Conservation (phyloP, 345 rosid species). For the Nephelium lappaceum region DNA sequence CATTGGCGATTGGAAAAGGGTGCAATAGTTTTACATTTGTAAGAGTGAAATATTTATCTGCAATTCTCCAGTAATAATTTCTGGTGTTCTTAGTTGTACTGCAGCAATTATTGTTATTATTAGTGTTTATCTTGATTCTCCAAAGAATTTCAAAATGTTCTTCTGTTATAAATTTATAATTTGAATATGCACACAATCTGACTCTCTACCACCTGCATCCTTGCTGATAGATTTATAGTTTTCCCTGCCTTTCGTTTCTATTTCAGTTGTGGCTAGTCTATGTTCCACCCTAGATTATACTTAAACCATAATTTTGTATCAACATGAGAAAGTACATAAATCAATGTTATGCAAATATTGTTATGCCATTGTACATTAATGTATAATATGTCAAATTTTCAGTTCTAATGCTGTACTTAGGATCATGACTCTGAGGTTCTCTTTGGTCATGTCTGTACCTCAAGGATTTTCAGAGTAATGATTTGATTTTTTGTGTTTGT, state of each 20-base stretch:
- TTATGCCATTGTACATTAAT: neutral
- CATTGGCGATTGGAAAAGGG: neutral
- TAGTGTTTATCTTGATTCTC: neutral
- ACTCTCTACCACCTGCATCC: neutral
- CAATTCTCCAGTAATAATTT: neutral
- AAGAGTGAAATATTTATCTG: neutral
- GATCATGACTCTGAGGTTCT: neutral
- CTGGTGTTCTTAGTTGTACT: neutral
- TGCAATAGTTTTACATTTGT: neutral
- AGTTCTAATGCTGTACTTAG: neutral
- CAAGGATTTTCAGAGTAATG: neutral
- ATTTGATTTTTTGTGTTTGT: constrained; percentile 22
- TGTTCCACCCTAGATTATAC: neutral
- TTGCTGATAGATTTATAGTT: neutral
- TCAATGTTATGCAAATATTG: neutral
- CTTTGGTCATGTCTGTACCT: neutral
- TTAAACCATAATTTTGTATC: too few species aligned
- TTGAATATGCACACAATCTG: neutral
- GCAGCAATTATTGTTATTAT: neutral
- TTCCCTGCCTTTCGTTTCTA: neutral
- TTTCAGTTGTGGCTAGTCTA: neutral
- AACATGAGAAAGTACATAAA: neutral
- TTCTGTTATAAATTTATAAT: neutral
- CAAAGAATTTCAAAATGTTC: neutral
- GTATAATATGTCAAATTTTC: neutral